Evolutionary conservation across 169 alveolate species (phyloP).

Genomic region (Amoebophrya sp.): DNA sequence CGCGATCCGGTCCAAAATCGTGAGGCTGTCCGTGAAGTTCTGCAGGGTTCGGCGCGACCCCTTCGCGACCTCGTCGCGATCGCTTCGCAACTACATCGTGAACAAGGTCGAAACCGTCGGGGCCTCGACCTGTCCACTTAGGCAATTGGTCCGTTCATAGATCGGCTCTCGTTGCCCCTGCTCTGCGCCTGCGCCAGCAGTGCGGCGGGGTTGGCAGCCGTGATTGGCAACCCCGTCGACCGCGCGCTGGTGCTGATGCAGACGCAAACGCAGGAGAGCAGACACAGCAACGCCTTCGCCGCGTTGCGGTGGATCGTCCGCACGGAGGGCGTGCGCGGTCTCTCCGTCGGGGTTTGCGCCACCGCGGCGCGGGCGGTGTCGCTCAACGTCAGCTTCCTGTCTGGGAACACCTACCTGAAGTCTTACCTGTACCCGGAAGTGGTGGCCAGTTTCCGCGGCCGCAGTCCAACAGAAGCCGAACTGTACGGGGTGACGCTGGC

Average conservation of each 20-base stretch:
- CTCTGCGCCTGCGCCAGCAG: background rate
- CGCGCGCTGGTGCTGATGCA: background rate
- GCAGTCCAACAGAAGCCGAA: too few species aligned
- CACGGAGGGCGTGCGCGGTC: background rate
- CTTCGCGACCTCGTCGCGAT: too few species aligned
- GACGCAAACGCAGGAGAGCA: background rate
- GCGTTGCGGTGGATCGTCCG: background rate
- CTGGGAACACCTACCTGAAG: background rate
- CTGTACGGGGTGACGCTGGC: background rate
- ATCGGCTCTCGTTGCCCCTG: background rate
- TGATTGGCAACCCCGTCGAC: background rate
- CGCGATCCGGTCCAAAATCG: too few species aligned
- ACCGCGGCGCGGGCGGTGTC: background rate
- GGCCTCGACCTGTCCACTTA: too few species aligned
- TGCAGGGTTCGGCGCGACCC: too few species aligned
- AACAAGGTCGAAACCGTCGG: too few species aligned
- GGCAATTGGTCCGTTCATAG: too few species aligned
- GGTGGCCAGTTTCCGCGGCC: too few species aligned
- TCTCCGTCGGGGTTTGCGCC: background rate
- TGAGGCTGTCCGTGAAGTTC: too few species aligned
- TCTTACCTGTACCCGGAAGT: background rate
- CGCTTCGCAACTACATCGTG: too few species aligned
- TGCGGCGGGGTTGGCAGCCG: background rate
- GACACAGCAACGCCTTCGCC: background rate
- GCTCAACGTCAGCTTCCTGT: background rate